These are phyloP conservation scores for Berkeleyomyces basicola DNA, from an alignment of 2,329 filamentous ascomycete species.

Conservation along the genomic window DNA sequence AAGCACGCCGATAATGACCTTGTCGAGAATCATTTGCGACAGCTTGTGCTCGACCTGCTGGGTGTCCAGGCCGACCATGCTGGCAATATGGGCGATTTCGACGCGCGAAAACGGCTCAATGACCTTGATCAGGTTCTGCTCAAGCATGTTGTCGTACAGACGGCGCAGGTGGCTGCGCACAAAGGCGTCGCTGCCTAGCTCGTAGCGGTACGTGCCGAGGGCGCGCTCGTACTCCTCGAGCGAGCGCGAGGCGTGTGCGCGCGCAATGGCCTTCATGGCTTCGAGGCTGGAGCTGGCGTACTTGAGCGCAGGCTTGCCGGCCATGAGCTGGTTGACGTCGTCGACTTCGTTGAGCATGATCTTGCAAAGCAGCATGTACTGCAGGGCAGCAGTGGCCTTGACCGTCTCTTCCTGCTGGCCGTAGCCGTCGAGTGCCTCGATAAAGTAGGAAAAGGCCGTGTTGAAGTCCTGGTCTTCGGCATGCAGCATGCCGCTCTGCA, in stretches of 20 bases:
- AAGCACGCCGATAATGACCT: conserved; percentile 92
- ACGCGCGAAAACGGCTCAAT: conserved; percentile 97
- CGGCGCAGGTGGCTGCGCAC: conserved; percentile 92
- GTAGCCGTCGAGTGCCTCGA: conserved; percentile 95
- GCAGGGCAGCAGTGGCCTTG: conserved; percentile 89
- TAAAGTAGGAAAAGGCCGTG: conserved; percentile 97
- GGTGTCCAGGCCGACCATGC: conserved; percentile 92
- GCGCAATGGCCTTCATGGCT: conserved; percentile 97
- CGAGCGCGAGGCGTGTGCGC: conserved; percentile 86
- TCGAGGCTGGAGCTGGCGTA: conserved; percentile 93
- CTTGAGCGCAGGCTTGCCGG: conserved; percentile 89
- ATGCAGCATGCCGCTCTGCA: conserved; percentile 98
- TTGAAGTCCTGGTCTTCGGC: conserved; percentile 99
- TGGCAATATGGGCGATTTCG: conserved; percentile 90
- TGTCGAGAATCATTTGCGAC: conserved; percentile 98
- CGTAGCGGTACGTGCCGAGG: conserved; percentile 75
- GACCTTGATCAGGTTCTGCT: conserved; percentile 99
- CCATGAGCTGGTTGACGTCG: conserved; percentile 89
- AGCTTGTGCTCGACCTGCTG: conserved; percentile 96
- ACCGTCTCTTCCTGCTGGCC: conserved; percentile 74
- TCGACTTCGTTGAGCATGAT: conserved; percentile 97
- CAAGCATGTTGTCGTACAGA: conserved; percentile 94
- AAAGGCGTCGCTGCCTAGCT: conserved; percentile 87
- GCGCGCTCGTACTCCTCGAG: conserved; percentile 95
- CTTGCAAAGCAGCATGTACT: conserved; percentile 99